Conservation (phyloP, 106 monocot species). For the Dioscorea dumetorum region DNA sequence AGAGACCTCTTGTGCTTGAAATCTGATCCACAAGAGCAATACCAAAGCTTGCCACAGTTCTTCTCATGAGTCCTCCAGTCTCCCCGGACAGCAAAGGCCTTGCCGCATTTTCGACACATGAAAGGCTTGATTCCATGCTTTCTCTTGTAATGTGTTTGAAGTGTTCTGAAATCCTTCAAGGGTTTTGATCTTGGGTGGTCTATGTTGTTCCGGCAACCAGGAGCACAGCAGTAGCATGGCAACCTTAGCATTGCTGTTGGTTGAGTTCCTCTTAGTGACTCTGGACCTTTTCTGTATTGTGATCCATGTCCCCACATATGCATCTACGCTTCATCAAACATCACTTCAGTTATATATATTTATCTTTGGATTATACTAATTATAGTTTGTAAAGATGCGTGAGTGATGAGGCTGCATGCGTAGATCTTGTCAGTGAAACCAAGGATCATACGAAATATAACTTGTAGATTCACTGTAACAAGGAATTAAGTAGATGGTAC, state of each 20-base stretch:
- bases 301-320: slow-evolving; percentile 62
- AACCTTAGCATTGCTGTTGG: slow-evolving; percentile 49
- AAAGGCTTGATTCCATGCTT: slow-evolving; percentile 51
- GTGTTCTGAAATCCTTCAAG: slow-evolving; percentile 43
- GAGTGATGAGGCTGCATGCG: too few species aligned
- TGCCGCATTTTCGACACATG: slow-evolving; percentile 45
- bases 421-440: too few species aligned
- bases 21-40: slow-evolving; percentile 43
- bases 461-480: neutral
- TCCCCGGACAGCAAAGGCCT: slow-evolving; percentile 44
- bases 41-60: slow-evolving; percentile 54
- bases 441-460: neutral
- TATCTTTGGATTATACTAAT: too few species aligned
- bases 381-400: too few species aligned
- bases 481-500: too few species aligned
- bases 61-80: slow-evolving; percentile 57
- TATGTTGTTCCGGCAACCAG: slow-evolving; percentile 54
- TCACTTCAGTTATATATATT: too few species aligned
- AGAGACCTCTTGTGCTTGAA: slow-evolving; percentile 55
- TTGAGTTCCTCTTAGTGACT: slow-evolving; percentile 42
- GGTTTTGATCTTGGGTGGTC: slow-evolving; percentile 48
- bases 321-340: slow-evolving; percentile 17
- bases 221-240: slow-evolving; percentile 47
- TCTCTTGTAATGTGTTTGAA: slow-evolving; percentile 52
- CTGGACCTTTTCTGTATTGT: slow-evolving; percentile 40